Conservation (phyloP, 768 basidiomycete species). For the Serendipita sp. region DNA sequence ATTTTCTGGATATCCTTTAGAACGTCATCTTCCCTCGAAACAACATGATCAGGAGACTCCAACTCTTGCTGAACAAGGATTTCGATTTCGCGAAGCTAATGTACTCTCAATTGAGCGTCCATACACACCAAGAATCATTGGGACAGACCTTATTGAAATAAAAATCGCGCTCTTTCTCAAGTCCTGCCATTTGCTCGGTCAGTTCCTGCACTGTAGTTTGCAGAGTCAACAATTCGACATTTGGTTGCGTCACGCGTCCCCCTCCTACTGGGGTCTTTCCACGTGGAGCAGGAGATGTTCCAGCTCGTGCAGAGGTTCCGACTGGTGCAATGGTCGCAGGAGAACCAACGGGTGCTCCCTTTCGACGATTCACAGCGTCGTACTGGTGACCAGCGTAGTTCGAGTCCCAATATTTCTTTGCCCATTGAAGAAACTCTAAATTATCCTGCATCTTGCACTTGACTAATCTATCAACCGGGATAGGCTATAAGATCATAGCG, state of each 20-base stretch:
- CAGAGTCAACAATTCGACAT: conserved; percentile 48
- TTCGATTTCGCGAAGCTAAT: conserved; percentile 86
- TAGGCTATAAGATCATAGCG: conserved; percentile 39
- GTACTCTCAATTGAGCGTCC: background rate
- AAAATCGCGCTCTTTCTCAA: conserved; percentile 96
- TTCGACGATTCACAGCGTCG: conserved; percentile 67
- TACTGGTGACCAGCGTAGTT: conserved; percentile 81
- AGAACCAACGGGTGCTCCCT: conserved; percentile 56
- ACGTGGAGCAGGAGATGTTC: conserved; percentile 27
- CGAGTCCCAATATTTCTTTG: conserved; percentile 87
- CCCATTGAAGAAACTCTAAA: conserved; percentile 96
- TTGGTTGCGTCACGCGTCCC: conserved; percentile 46
- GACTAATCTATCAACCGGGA: conserved; percentile 82
- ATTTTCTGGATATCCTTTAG: conserved; percentile 79
- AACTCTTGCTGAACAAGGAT: conserved; percentile 72
- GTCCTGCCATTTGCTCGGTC: conserved; percentile 61
- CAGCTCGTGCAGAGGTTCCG: conserved; percentile 22
- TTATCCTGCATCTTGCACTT: conserved; percentile 99
- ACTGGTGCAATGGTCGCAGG: conserved; percentile 68
- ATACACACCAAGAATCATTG: background rate
- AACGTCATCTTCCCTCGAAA: conserved; percentile 39
- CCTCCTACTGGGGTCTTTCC: conserved; percentile 56
- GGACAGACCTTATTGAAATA: conserved; percentile 84
- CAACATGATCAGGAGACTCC: conserved; percentile 36
- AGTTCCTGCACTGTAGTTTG: conserved; percentile 71